Evolutionary conservation across 495 filamentous ascomycete genomes (phyloP).

Genomic region (Entonaema liquescens): DNA sequence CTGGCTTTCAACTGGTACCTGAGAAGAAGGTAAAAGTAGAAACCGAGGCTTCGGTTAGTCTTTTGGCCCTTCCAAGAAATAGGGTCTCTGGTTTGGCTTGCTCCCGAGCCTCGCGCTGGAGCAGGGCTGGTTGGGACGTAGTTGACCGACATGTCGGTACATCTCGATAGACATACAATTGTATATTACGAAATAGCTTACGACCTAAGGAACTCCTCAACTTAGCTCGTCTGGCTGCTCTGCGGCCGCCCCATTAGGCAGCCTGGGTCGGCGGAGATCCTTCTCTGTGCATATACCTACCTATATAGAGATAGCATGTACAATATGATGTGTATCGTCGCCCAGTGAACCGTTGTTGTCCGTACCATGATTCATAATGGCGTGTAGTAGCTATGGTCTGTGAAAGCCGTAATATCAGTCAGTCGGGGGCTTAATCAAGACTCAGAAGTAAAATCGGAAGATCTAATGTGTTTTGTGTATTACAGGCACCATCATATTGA

Average conservation of each 20-base stretch:
- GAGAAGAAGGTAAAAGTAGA: slow-evolving; percentile 73
- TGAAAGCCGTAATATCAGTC: not conserved
- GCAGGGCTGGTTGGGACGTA: not conserved
- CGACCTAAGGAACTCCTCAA: not conserved
- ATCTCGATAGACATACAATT: not conserved
- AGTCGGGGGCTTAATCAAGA: not conserved
- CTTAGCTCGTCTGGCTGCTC: not conserved
- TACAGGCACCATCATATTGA: no score
- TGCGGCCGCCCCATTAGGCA: not conserved
- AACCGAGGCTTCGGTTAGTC: not conserved
- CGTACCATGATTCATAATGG: not conserved
- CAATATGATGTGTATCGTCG: slow-evolving; percentile 30
- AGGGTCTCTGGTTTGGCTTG: not conserved
- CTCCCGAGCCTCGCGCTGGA: not conserved
- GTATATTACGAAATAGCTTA: slow-evolving; percentile 9
- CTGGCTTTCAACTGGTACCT: slow-evolving; percentile 95
- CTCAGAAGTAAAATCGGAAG: not conserved
- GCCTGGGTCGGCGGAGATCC: not conserved
- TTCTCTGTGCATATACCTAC: slow-evolving; percentile 26
- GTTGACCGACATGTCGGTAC: not conserved
- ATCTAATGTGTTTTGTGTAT: no score
- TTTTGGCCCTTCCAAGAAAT: not conserved
- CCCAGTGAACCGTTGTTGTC: not conserved
- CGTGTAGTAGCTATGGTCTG: not conserved
- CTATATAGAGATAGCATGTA: slow-evolving; percentile 31